Evolutionary conservation across 345 rosid species (phyloP).

Genomic region (Brassica rapa): DNA sequence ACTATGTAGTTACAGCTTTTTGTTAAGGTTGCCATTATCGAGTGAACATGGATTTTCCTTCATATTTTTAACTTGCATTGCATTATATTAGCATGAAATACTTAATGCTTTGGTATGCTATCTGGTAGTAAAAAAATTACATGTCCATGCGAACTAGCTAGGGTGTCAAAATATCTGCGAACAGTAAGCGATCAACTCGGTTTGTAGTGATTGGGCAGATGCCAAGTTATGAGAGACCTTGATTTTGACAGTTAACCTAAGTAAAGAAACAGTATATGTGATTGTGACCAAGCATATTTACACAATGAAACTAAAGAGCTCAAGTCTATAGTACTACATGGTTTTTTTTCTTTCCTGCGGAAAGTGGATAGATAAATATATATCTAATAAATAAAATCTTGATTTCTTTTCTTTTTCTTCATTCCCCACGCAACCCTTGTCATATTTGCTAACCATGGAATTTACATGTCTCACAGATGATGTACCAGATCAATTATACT

Average conservation of each 20-base stretch:
- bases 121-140: not conserved
- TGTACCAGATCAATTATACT: not conserved
- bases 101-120: not conserved
- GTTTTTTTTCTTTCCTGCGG: not conserved
- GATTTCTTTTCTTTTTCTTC: not conserved
- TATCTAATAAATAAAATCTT: not conserved
- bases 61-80: not conserved
- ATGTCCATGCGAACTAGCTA: not conserved
- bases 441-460: not conserved
- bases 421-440: not conserved
- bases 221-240: not conserved
- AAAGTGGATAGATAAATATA: not conserved
- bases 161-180: not conserved
- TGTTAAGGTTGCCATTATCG: not conserved
- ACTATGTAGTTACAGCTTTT: not conserved
- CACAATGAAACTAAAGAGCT: not conserved
- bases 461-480: not conserved
- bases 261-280: not conserved
- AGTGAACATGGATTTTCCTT: not conserved
- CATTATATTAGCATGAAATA: not conserved
- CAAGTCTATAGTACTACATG: not conserved
- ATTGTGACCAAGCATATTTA: not conserved
- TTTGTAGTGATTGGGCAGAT: not conserved
- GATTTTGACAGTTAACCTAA: not conserved
- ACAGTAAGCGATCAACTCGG: not conserved